Conservation (phyloP, 2,329 filamentous ascomycete genomes). For the Pseudophaeomoniella oleicola region DNA sequence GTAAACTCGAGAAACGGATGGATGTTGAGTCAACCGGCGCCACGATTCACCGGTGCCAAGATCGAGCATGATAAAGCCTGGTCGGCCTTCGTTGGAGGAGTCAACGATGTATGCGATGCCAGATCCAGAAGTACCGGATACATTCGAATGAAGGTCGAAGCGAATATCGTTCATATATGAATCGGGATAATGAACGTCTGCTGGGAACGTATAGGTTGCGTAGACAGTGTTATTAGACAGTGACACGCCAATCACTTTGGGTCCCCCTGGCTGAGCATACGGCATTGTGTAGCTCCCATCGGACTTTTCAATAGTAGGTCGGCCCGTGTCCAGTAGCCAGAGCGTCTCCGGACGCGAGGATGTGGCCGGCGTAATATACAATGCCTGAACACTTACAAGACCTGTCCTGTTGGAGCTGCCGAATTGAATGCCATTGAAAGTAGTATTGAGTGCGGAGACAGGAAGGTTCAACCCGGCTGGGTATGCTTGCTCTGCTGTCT, state of each 20-base stretch:
- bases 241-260: constrained; percentile 29
- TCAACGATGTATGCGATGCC: constrained; percentile 33
- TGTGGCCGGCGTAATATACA: constrained; percentile 27
- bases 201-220: constrained; percentile 26
- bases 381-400: constrained; percentile 30
- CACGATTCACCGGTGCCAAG: constrained; percentile 10
- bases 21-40: constrained; percentile 10
- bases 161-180: constrained; percentile 33
- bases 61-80: constrained; percentile 28
- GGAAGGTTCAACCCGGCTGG: constrained; percentile 25
- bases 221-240: constrained; percentile 24
- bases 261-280: constrained; percentile 29
- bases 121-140: constrained; percentile 11
- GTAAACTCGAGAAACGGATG: constrained; percentile 11
- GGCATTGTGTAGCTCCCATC: constrained; percentile 23
- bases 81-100: constrained; percentile 29
- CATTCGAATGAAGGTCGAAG: constrained; percentile 28
- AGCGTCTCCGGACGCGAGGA: constrained; percentile 23
- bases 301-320: constrained; percentile 26
- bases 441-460: constrained; percentile 21
- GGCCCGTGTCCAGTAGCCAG: constrained; percentile 31
- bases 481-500: constrained; percentile 32
- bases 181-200: constrained; percentile 28
- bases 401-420: constrained; percentile 26
- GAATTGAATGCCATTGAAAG: constrained; percentile 26